Conservation (phyloP, 352 stramenopile species). For the Plasmopara halstedii region DNA sequence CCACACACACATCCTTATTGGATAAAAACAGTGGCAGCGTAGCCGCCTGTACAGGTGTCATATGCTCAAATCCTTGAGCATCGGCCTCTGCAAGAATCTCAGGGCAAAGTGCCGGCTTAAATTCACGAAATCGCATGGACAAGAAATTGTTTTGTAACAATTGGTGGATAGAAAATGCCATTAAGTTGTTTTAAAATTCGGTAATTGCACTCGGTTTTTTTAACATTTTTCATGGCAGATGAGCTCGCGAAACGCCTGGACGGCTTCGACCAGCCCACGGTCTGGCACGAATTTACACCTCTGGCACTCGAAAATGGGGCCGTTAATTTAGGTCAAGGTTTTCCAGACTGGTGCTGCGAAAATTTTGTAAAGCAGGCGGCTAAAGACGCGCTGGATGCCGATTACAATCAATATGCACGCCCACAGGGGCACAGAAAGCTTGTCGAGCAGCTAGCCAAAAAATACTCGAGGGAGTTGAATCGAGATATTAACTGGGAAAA, state of each 20-base stretch:
- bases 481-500: constrained; percentile 84
- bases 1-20: constrained; percentile 92
- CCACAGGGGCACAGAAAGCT: constrained; percentile 85
- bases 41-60: constrained; percentile 89
- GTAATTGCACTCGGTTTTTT: not conserved
- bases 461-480: constrained; percentile 85
- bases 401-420: constrained; percentile 93
- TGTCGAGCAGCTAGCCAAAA: constrained; percentile 75
- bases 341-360: constrained; percentile 91
- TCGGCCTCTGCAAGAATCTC: constrained; percentile 67
- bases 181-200: no score
- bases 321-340: constrained; percentile 93
- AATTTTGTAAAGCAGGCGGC: constrained; percentile 92
- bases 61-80: constrained; percentile 78
- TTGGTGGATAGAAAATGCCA: constrained; percentile 2
- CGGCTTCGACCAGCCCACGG: constrained; percentile 71
- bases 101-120: constrained; percentile 66
- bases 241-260: constrained; percentile 50
- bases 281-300: constrained; percentile 87
- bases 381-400: constrained; percentile 87
- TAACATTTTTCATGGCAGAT: constrained; percentile 33
- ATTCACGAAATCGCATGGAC: constrained; percentile 74
- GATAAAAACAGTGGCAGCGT: constrained; percentile 88
- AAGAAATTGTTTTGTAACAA: not conserved
- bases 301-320: constrained; percentile 80